Evolutionary conservation across 495 filamentous ascomycete genomes (phyloP), one percentile per base, ranked within the genome.

Genomic region (Hypomontagnella submonticulosa): DNA sequence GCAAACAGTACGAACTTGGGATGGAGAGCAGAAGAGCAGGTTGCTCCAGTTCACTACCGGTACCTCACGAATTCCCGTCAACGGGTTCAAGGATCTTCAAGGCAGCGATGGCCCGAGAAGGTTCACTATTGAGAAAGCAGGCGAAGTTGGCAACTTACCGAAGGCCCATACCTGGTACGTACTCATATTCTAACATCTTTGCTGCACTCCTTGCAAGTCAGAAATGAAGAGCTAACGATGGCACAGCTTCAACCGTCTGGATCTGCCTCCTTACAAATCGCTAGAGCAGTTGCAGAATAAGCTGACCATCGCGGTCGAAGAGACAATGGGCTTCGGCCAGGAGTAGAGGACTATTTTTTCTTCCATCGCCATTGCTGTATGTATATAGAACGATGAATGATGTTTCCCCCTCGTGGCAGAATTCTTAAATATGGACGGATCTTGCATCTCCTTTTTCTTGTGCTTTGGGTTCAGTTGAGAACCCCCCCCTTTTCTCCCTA

Each of bases 41-140:
- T 79, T 99, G 66, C 82, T 99, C 57, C 95, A 99, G 77, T 99
- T 98, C 74, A 93, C 95, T 15, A 99, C 95, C 19, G 95, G 95
- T 71, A 99, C 95, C 20, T 96, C 92, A 23, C 90, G 95, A 76
- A 99, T 99, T 66, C 95, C 95, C 9, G 95, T 99, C 79, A 99
- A 99, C 78, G 95, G 95, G 16, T 99, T 99, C 85, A 99, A 99
- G 83, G 95, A 99, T 80, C 83, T 99, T 60, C 95, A 99, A 79
- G 95, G 95, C 32, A 97, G 92, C 55, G 95, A 99, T 75, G 95
- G 95, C 11, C 95, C 95, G 10, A 82, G 96, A 75, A 81, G 95
- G 36, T 99, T 99, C 72, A 99, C 95, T 5, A 97, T 99, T 73
- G 95, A 99, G 77, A 98, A 98, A 79, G 91, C 92, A 36, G 95